phyloP scores from a whole-genome alignment of 2,329 filamentous ascomycete species.

The Cryoendolithus antarcticus region DNA sequence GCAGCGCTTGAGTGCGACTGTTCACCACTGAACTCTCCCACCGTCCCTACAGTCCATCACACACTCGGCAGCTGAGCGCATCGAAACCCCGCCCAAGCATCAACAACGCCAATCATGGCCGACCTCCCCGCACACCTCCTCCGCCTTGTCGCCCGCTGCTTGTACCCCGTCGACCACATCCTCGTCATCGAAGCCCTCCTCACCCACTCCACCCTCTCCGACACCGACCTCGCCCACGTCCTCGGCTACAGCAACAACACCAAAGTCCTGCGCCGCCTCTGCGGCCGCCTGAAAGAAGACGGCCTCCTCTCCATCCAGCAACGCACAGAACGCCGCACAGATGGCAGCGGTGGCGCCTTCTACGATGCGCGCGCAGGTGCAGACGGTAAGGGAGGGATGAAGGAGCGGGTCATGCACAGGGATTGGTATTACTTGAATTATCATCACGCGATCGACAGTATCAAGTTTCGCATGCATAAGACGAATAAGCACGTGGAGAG shows the following conservation, averaged over 20 bases:
- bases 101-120: slow-evolving; percentile 23
- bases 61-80: too few species aligned
- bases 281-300: slow-evolving; percentile 72
- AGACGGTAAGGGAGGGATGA: slow-evolving; percentile 6
- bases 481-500: slow-evolving; percentile 82
- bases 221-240: slow-evolving; percentile 76
- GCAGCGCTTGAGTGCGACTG: neutral
- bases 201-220: slow-evolving; percentile 61
- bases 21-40: neutral
- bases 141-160: slow-evolving; percentile 72
- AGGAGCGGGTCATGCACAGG: slow-evolving; percentile 34
- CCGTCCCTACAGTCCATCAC: too few species aligned
- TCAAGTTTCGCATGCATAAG: slow-evolving; percentile 85
- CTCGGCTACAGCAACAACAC: slow-evolving; percentile 63
- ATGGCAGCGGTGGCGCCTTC: slow-evolving; percentile 15
- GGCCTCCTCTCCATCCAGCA: slow-evolving; percentile 70
- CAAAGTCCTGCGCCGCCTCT: slow-evolving; percentile 84
- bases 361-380: too few species aligned
- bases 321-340: slow-evolving; percentile 23
- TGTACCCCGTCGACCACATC: slow-evolving; percentile 76
- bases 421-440: slow-evolving; percentile 98
- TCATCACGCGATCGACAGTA: slow-evolving; percentile 84
- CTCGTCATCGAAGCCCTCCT: slow-evolving; percentile 70
- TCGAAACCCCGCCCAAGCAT: too few species aligned
- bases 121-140: slow-evolving; percentile 67